Evolutionary conservation across 768 basidiomycete species (phyloP), one percentile per base, ranked within the genome.

Genomic region (Pulveroboletus sp.): DNA sequence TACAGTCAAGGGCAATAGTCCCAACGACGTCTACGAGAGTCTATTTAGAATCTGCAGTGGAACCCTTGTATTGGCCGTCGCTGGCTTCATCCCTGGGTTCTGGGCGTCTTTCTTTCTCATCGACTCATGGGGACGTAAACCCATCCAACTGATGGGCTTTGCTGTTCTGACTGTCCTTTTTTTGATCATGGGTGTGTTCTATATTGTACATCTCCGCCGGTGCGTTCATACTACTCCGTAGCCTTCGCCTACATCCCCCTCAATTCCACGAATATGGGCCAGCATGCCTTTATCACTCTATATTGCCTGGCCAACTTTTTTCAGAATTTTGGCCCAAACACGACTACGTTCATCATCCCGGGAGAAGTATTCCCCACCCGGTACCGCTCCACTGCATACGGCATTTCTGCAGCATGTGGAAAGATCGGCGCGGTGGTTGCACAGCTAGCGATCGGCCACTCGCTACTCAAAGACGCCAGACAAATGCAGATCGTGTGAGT

Each of bases 281-380:
- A 86, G 82, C 59, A 72, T 74, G 74, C 77, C 31, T 54, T 79
- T 30, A 81, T 89, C 43, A 49, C 42, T 17, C 6, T 51, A 17
- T 56, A 52, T 36, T 54, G 57, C 33, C 53, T 57, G 26, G 54
- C 48, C 53, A 47, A 46, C 40, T 59, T 55, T 24, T 62, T 61
- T 30, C 45, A 44, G 17, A 65, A 52, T 26, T 54, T 58, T 18
- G 54, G 59, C 28, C 55, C 43, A 35, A 78, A 76, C 18, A 82
- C 80, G 6, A 77, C 80, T 37, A 89, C 87, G 0, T 92, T 92
- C 67, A 59, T 91, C 49, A 72, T 91, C 58, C 84, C 88, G 1
- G 84, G 81, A 3, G 86, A 88, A 67, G 80, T 84, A 2, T 89
- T 89, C 69, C 89, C 88, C 0, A 90, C 89, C 2, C 73, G 81